These are phyloP conservation scores for Aspergillus hortae DNA, from an alignment of 2,329 filamentous ascomycete genomes.

Conservation along the genomic window DNA sequence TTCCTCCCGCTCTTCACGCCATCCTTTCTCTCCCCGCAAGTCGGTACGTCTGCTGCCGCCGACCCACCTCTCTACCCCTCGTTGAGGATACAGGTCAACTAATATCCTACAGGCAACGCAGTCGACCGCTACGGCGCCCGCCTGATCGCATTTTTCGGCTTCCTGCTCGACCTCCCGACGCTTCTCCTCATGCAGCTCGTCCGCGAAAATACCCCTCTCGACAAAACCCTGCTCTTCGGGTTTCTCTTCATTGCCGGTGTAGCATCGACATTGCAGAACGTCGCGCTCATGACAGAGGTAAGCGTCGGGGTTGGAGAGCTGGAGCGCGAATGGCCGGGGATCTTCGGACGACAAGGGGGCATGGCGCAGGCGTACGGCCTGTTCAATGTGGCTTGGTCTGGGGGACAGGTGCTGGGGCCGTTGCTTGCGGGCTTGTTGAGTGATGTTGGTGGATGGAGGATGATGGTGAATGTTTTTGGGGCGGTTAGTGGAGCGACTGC, in stretches of 20 bases:
- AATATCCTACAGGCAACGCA: conserved; percentile 11
- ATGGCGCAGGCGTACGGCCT: conserved; percentile 58
- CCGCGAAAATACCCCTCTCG: conserved; percentile 50
- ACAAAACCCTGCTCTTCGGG: conserved; percentile 63
- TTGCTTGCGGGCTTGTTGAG: conserved; percentile 50
- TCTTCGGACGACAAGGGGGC: conserved; percentile 54
- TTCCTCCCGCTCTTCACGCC: conserved; percentile 60
- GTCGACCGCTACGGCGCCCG: conserved; percentile 59
- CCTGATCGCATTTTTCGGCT: conserved; percentile 54
- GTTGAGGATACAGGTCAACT: not conserved
- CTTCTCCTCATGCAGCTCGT: conserved; percentile 65
- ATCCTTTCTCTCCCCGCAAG: conserved; percentile 56
- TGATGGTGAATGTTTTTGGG: conserved; percentile 51
- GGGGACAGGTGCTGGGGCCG: conserved; percentile 50
- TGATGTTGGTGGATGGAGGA: conserved; percentile 47
- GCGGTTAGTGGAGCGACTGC: conserved; percentile 48
- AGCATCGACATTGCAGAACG: conserved; percentile 55
- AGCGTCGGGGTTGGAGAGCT: conserved; percentile 53
- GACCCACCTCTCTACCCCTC: too few species aligned
- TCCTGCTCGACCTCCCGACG: conserved; percentile 56
- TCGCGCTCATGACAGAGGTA: conserved; percentile 69
- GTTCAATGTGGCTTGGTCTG: conserved; percentile 54
- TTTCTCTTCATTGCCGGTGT: conserved; percentile 60
- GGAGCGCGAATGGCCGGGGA: conserved; percentile 46
- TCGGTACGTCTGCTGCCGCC: conserved; percentile 44